phyloP scores from a whole-genome alignment of 306 rosid species.

The Dalbergia cochinchinensis region DNA sequence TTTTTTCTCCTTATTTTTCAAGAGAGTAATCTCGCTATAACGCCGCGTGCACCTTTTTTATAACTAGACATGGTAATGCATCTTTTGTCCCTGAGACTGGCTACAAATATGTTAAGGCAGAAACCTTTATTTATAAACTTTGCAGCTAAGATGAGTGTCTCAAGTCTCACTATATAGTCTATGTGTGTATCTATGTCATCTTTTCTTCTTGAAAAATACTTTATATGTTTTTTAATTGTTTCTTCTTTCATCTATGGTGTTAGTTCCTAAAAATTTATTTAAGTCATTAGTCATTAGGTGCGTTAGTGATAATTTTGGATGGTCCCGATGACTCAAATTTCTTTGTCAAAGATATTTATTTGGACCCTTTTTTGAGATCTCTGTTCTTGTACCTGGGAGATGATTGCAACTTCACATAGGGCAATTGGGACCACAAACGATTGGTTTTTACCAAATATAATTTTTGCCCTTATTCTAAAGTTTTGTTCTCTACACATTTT shows the following conservation, averaged over 20 bases:
- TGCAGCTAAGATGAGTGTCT: slow-evolving; percentile 29
- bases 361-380: slow-evolving; percentile 54
- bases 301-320: slow-evolving; percentile 30
- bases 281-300: slow-evolving; percentile 3
- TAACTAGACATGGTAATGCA: slow-evolving; percentile 26
- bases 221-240: background rate
- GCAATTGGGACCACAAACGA: slow-evolving; percentile 54
- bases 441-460: slow-evolving; percentile 31
- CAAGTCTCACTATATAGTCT: background rate
- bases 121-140: slow-evolving; percentile 16
- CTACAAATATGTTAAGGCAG: slow-evolving; percentile 28
- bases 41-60: background rate
- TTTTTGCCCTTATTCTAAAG: slow-evolving; percentile 16
- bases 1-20: background rate
- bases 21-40: slow-evolving; percentile 25
- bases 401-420: slow-evolving; percentile 53
- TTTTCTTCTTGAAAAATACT: background rate
- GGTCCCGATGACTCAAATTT: slow-evolving; percentile 48
- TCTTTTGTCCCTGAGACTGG: slow-evolving; percentile 28
- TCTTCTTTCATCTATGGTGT: background rate
- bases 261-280: background rate
- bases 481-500: slow-evolving; percentile 36
- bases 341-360: slow-evolving; percentile 55
- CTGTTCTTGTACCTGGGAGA: slow-evolving; percentile 53
- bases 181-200: background rate